A percentile compares a stretch with the other conserved stretches of the same genome.
These are phyloP conservation scores for Jackrogersella multiformis DNA, from an alignment of 495 filamentous ascomycete genomes.

Conservation along the genomic window DNA sequence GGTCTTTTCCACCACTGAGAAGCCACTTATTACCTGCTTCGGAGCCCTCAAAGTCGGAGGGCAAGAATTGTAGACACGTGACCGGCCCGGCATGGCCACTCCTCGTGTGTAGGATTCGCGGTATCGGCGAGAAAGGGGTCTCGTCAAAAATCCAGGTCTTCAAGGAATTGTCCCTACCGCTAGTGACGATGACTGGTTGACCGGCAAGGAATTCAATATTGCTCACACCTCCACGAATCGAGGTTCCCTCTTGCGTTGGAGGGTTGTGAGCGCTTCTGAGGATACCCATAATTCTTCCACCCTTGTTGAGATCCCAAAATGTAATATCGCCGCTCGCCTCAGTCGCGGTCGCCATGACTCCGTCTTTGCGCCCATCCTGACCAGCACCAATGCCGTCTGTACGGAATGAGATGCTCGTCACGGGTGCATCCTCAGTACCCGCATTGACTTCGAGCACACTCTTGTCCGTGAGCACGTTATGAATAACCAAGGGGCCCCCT, in stretches of 20 bases:
- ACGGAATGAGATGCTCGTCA: constrained; percentile 89
- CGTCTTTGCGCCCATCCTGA: constrained; percentile 79
- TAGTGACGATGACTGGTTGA: constrained; percentile 88
- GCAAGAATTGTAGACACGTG: constrained; percentile 80
- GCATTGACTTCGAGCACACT: constrained; percentile 71
- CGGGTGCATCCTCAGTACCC: constrained; percentile 62
- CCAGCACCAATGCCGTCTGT: constrained; percentile 92
- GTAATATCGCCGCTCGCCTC: constrained; percentile 81
- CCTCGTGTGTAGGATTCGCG: constrained; percentile 82
- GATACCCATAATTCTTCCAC: constrained; percentile 80
- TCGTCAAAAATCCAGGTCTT: constrained; percentile 96
- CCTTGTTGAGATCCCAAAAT: constrained; percentile 93
- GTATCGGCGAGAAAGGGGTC: constrained; percentile 82
- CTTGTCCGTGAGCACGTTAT: constrained; percentile 81
- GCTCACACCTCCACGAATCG: constrained; percentile 68
- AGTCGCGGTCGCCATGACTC: constrained; percentile 86
- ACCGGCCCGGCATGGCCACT: constrained; percentile 89
- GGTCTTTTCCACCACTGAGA: constrained; percentile 84
- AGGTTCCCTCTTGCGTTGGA: constrained; percentile 57
- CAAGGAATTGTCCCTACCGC: constrained; percentile 90
- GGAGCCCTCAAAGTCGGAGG: constrained; percentile 85
- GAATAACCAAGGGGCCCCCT: constrained; percentile 78
- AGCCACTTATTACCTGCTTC: constrained; percentile 93
- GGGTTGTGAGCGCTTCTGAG: constrained; percentile 86
- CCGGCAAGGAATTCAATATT: constrained; percentile 91